These are phyloP conservation scores for Lachnellula hyalina DNA, from an alignment of 2,329 filamentous ascomycete genomes.

Conservation along the genomic window DNA sequence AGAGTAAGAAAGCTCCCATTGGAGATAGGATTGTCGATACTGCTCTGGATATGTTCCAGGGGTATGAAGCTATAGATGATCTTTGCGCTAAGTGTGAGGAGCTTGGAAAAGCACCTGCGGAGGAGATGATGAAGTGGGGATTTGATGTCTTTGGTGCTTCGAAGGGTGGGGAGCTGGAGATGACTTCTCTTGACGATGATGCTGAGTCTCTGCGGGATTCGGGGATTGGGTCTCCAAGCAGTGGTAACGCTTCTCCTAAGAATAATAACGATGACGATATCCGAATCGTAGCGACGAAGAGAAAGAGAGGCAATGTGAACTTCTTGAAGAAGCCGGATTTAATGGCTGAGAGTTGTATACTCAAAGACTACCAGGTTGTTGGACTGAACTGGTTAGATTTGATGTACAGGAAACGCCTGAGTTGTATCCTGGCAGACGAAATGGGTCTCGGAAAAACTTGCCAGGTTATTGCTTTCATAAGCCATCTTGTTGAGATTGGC, in stretches of 20 bases:
- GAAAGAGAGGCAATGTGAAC: constrained; percentile 21
- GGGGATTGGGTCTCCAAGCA: constrained; percentile 59
- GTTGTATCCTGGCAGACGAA: constrained; percentile 91
- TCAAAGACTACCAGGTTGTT: constrained; percentile 93
- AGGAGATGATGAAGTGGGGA: constrained; percentile 64
- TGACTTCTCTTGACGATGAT: constrained; percentile 41
- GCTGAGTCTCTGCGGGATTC: constrained; percentile 49
- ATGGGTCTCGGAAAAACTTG: constrained; percentile 98
- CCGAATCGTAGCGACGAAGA: constrained; percentile 22
- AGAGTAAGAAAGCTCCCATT: constrained; percentile 43
- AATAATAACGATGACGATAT: constrained; percentile 37
- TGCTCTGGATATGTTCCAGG: constrained; percentile 67
- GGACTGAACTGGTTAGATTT: constrained; percentile 92
- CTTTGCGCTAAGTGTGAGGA: constrained; percentile 72
- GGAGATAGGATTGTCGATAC: constrained; percentile 64
- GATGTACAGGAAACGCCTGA: constrained; percentile 72
- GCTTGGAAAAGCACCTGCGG: constrained; percentile 61
- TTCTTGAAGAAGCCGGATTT: constrained; percentile 56
- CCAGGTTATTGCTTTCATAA: constrained; percentile 88
- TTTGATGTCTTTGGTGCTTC: constrained; percentile 57
- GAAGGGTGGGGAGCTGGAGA: constrained; percentile 53
- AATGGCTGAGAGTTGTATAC: constrained; percentile 69
- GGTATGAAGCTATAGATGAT: constrained; percentile 77
- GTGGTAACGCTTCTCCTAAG: constrained; percentile 29
- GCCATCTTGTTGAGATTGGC: constrained; percentile 68